These are phyloP conservation scores for Zygotorulaspora mrakii DNA, from an alignment of 1,139 yeast genomes.

Conservation along the genomic window DNA sequence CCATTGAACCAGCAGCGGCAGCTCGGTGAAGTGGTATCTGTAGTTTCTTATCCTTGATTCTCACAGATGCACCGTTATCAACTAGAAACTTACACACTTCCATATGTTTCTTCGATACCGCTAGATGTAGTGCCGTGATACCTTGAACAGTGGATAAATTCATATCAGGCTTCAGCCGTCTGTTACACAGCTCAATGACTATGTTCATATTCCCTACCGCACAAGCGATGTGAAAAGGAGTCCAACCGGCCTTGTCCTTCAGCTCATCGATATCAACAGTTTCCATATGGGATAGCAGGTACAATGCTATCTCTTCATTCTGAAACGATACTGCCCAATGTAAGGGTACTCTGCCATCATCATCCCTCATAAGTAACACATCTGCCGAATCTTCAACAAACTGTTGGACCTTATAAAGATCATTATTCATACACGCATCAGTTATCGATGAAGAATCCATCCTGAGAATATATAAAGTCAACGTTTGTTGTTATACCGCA, in stretches of 20 bases:
- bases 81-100: constrained; percentile 52
- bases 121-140: constrained; percentile 67
- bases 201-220: constrained; percentile 64
- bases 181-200: constrained; percentile 43
- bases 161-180: constrained; percentile 46
- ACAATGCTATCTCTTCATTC: constrained; percentile 48
- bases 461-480: no score
- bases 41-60: constrained; percentile 62
- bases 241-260: constrained; percentile 79
- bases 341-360: constrained; percentile 75
- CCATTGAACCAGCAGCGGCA: constrained; percentile 67
- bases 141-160: constrained; percentile 60
- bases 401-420: constrained; percentile 26
- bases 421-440: constrained; percentile 35
- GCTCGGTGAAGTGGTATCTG: constrained; percentile 80
- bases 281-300: constrained; percentile 27
- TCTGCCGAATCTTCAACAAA: constrained; percentile 19
- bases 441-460: constrained; percentile 28
- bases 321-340: constrained; percentile 86
- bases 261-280: constrained; percentile 62
- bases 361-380: constrained; percentile 43
- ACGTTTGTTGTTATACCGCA: no score
- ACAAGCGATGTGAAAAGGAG: constrained; percentile 77
- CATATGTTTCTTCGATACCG: constrained; percentile 64
- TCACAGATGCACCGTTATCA: constrained; percentile 54